Evolutionary conservation across 2,329 filamentous ascomycete genomes (phyloP), one percentile per base, ranked within the genome.

Genomic region (Myrmaecium sp.): DNA sequence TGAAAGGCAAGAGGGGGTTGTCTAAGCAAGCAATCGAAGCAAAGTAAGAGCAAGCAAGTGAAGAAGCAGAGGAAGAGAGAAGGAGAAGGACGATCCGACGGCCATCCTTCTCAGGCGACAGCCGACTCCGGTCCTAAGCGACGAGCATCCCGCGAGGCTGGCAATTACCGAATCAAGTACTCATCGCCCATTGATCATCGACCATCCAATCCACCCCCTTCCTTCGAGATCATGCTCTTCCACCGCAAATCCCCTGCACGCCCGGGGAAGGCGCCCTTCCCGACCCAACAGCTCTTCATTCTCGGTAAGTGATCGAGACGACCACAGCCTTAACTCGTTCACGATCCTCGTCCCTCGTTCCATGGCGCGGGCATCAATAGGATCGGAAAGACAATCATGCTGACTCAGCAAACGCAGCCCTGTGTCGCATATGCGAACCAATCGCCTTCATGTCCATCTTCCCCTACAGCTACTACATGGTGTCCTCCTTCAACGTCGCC

Each of bases 401-500:
- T 30, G 15, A 30, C 28, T 20, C 23, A 21, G 21, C 18, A 17
- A 10, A 8, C 16, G 7, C 36, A 91, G 84, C 83, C 23, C 65
- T 93, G 45, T 93, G 84, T 57, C 76, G 89, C 46, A 86, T 98
- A 60, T 94, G 83, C 62, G 89, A 98, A 51, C 89, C 89, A 27
- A 95, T 98, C 52, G 89, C 89, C 5, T 95, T 98, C 64, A 95
- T 94, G 82, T 94, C 84, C 28, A 94, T 95, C 41, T 95, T 98
- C 49, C 89, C 89, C 2, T 98, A 95, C 54, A 83, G 92, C 41
- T 95, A 93, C 60, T 86, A 79, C 60, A 95, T 98, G 89, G 77
- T 95, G 40, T 66, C 83, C 43, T 82, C 83, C 34, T 95, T 95
- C 55, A 64, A 79, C 43, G 74, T 93, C 47, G 80, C 83, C 35